phyloP scores from a whole-genome alignment of 257 asterid species.

The Mitragyna speciosa region DNA sequence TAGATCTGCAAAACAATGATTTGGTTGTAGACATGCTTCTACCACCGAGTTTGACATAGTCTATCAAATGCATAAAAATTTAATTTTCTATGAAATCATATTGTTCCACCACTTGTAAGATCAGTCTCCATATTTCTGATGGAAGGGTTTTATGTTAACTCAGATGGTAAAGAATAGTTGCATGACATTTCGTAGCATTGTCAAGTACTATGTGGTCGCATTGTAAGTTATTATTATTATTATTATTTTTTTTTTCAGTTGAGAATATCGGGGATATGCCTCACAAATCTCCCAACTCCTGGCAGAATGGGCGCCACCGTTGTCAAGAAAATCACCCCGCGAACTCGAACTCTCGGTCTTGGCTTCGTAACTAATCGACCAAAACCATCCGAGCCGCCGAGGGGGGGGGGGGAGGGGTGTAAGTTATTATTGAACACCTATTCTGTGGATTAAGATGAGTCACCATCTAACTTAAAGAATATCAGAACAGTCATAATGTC shows the following conservation, averaged over 20 bases:
- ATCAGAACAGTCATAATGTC: not conserved
- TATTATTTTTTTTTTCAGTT: too few relatives aligned
- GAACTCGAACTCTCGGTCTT: too few relatives aligned
- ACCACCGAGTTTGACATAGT: not conserved
- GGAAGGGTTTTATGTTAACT: not conserved
- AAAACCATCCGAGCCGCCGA: too few relatives aligned
- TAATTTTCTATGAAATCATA: not conserved
- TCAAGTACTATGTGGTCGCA: not conserved
- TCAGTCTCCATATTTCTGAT: not conserved
- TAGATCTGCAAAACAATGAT: not conserved
- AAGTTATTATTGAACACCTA: not conserved
- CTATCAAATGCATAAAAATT: not conserved
- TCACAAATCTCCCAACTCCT: too few relatives aligned
- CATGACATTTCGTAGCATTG: not conserved
- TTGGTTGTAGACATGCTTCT: not conserved
- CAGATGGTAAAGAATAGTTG: not conserved
- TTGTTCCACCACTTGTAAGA: not conserved
- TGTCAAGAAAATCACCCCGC: too few relatives aligned
- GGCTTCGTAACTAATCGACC: too few relatives aligned
- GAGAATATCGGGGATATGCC: too few relatives aligned
- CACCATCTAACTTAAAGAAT: not conserved
- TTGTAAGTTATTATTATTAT: not conserved
- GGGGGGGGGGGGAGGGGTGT: too few relatives aligned
- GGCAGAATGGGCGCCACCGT: too few relatives aligned
- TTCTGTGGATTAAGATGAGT: not conserved